Conservation (phyloP, 2,329 filamentous ascomycete species). For the Corniculantispora saksenae region DNA sequence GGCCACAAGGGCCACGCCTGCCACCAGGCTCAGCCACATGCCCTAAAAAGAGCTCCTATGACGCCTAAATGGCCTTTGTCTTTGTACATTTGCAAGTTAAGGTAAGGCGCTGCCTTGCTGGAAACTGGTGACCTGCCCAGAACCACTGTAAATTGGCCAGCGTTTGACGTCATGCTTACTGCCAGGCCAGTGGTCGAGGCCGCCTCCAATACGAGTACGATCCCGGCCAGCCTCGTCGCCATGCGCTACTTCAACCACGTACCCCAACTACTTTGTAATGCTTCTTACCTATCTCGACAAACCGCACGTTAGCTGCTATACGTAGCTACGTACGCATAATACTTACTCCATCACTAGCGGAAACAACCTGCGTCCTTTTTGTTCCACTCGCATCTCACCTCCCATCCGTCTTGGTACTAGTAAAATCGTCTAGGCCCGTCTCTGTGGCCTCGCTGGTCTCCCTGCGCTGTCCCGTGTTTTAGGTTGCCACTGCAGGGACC, state of each 20-base stretch:
- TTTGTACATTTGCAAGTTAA: not conserved
- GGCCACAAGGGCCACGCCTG: too few species aligned
- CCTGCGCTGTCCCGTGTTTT: constrained; percentile 11
- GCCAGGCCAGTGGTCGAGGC: not conserved
- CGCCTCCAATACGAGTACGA: not conserved
- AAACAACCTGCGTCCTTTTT: not conserved
- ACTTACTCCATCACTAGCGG: not conserved
- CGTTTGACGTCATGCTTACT: constrained; percentile 11
- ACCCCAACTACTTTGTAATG: too few species aligned
- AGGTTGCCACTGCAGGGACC: not conserved
- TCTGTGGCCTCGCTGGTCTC: not conserved
- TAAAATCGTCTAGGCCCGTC: not conserved
- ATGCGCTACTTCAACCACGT: too few species aligned
- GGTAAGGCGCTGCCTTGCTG: not conserved
- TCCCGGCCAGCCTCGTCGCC: too few species aligned
- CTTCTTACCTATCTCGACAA: not conserved
- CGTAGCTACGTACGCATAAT: not conserved
- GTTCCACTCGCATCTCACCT: not conserved
- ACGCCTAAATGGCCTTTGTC: too few species aligned
- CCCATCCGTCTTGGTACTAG: not conserved
- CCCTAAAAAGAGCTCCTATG: not conserved
- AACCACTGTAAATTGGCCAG: not conserved
- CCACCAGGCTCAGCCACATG: not conserved
- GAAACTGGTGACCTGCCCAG: not conserved
- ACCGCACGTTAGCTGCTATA: not conserved